Conservation (phyloP, 192 early-diverging fungal genomes). For the Podila clonocystis region DNA sequence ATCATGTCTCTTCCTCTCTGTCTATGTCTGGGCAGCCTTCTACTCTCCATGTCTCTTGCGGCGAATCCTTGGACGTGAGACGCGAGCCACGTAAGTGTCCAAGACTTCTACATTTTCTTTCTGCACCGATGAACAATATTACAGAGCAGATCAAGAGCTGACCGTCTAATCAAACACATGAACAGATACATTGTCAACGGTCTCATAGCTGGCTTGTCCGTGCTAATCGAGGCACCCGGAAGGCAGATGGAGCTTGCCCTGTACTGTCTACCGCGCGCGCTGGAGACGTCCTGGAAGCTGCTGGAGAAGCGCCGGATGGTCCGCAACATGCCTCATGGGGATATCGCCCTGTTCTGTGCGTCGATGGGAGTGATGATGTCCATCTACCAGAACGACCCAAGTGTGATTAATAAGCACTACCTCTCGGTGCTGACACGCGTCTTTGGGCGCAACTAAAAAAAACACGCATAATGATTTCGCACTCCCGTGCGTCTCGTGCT, state of each 20-base stretch:
- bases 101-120: too few species aligned
- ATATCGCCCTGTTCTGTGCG: slow-evolving; percentile 75
- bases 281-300: slow-evolving; percentile 76
- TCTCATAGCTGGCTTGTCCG: slow-evolving; percentile 60
- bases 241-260: slow-evolving; percentile 82
- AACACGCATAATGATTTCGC: too few species aligned
- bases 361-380: slow-evolving; percentile 84
- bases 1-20: slow-evolving; percentile 67
- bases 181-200: slow-evolving; percentile 53
- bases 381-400: slow-evolving; percentile 82
- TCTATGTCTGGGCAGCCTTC: slow-evolving; percentile 61
- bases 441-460: slow-evolving; percentile 77
- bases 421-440: slow-evolving; percentile 79
- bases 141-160: too few species aligned
- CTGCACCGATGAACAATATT: too few species aligned
- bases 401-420: slow-evolving; percentile 77
- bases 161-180: too few species aligned
- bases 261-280: slow-evolving; percentile 84
- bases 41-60: slow-evolving; percentile 66
- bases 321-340: slow-evolving; percentile 71
- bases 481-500: too few species aligned
- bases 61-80: slow-evolving; percentile 57
- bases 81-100: too few species aligned
- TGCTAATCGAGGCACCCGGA: slow-evolving; percentile 68
- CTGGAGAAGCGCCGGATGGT: slow-evolving; percentile 65